phyloP scores from a whole-genome alignment of 208 protist genomes.

The Trypanosoma lewisi region DNA sequence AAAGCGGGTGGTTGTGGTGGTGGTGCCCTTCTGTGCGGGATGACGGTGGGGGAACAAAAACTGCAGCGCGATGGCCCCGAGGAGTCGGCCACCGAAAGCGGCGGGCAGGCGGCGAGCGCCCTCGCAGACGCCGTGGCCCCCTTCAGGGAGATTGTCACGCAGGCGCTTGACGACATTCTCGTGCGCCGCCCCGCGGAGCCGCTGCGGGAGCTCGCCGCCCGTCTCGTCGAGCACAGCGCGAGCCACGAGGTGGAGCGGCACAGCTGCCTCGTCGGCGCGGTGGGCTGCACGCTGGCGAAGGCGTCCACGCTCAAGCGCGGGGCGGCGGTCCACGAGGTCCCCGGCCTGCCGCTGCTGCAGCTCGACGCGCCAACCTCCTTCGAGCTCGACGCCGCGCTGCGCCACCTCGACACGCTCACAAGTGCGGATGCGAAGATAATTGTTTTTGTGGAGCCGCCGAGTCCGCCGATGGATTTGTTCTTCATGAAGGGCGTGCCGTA shows the following conservation, averaged over 20 bases:
- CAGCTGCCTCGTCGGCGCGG: constrained; percentile 10
- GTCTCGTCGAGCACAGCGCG: constrained; percentile 23
- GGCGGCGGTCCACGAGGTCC: constrained; percentile 2
- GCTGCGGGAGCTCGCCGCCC: constrained; percentile 50
- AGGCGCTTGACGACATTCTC: constrained; percentile 50
- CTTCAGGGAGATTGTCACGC: constrained; percentile 53
- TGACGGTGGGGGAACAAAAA: background rate
- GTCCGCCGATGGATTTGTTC: constrained; percentile 42
- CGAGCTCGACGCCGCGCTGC: constrained; percentile 40
- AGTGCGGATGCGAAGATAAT: constrained; percentile 27
- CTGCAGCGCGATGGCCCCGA: background rate
- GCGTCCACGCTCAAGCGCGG: constrained; percentile 18
- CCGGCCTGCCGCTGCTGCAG: constrained; percentile 24
- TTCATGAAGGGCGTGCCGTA: constrained; percentile 77
- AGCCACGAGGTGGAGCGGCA: constrained; percentile 14
- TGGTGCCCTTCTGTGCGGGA: no score
- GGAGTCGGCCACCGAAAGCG: constrained; percentile 7
- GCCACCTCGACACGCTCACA: constrained; percentile 28
- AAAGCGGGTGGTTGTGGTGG: no score
- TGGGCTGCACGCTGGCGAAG: constrained; percentile 8
- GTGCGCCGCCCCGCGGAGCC: constrained; percentile 43
- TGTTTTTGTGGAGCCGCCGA: constrained; percentile 64
- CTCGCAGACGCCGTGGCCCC: constrained; percentile 41
- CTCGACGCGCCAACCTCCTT: constrained; percentile 37
- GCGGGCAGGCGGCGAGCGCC: constrained; percentile 22